Evolutionary conservation across 2,329 filamentous ascomycete species (phyloP), one percentile per base, ranked within the genome.

Genomic region (Claviceps purpurea): DNA sequence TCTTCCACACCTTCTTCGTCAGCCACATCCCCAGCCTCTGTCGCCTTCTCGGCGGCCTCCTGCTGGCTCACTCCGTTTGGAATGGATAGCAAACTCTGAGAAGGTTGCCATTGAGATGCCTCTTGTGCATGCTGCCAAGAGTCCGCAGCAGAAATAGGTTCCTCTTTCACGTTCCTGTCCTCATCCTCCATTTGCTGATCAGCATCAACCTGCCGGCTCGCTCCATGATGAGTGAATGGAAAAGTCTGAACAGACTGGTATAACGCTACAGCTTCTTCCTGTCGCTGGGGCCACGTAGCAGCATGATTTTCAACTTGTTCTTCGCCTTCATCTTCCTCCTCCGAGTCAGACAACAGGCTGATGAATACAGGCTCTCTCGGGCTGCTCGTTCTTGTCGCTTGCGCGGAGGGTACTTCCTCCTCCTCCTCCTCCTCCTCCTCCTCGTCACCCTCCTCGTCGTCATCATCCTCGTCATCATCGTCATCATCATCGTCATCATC

Each of bases 281-380:
- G 30, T 34, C 30, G 30, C 30, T 1, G 30, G 4, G 30, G 30
- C 10, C 30, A 11, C 10, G 30, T 11, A 34, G 10, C 30, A 34
- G 30, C 24, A 1, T 39, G 22, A 5, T 49, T 50, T 3, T 48
- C 48, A 20, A 20, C 34, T 22, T 40, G 43, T 22, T 51, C 11
- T 5, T 26, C 40, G 20, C 26, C 34, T 48, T 24, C 18, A 1
- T 41, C 37, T 16, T 52, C 54, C 4, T 48, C 50, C 10, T 50
- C 50, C 34, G 69, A 72, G 52, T 75, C 71, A 0, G 73, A 74
- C 3, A 76, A 61, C 10, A 77, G 58, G 50, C 68, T 68, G 53
- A 77, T 76, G 18, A 75, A 66, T 4, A 75, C 65, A 1, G 71
- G 70, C 7, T 64, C 61, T 7, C 60, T 61, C 1, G 65, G 54